phyloP scores from a whole-genome alignment of 176 grass and related monocot genomes.

The Eleusine indica region DNA sequence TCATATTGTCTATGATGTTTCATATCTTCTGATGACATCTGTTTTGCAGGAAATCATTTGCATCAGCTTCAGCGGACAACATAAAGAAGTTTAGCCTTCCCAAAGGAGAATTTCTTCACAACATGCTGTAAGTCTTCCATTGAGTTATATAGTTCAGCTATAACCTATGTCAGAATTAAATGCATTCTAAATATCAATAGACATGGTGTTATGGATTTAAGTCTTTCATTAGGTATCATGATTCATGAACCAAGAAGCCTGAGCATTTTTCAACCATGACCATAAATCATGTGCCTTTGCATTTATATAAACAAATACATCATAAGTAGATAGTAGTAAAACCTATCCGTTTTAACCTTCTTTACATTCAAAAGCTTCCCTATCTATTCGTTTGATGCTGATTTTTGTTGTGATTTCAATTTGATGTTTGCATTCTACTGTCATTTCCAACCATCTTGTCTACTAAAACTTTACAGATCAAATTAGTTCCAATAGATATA shows the following conservation, averaged over 20 bases:
- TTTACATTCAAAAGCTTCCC: neutral
- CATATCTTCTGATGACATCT: constrained; percentile 20
- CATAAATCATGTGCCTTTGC: neutral
- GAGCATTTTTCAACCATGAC: neutral
- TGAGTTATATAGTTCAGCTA: neutral
- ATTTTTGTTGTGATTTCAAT: neutral
- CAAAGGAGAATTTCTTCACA: constrained; percentile 96
- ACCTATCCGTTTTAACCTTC: too few relatives aligned
- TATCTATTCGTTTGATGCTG: neutral
- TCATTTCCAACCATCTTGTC: too few relatives aligned
- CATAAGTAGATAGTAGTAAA: neutral
- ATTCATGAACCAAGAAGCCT: neutral
- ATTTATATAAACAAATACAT: neutral
- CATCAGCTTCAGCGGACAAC: constrained; percentile 96
- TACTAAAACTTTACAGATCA: too few relatives aligned
- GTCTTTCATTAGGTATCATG: neutral
- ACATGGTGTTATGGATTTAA: neutral
- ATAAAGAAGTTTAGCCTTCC: constrained; percentile 95
- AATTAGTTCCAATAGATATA: too few relatives aligned
- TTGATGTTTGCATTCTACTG: too few relatives aligned
- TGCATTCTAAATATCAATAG: neutral
- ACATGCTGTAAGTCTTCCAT: constrained; percentile 82
- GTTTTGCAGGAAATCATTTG: constrained; percentile 75
- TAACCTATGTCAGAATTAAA: neutral
- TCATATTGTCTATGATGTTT: constrained; percentile 14